Evolutionary conservation across 768 basidiomycete species (phyloP), one percentile per base, ranked within the genome.

Genomic region (Suillus luteus): DNA sequence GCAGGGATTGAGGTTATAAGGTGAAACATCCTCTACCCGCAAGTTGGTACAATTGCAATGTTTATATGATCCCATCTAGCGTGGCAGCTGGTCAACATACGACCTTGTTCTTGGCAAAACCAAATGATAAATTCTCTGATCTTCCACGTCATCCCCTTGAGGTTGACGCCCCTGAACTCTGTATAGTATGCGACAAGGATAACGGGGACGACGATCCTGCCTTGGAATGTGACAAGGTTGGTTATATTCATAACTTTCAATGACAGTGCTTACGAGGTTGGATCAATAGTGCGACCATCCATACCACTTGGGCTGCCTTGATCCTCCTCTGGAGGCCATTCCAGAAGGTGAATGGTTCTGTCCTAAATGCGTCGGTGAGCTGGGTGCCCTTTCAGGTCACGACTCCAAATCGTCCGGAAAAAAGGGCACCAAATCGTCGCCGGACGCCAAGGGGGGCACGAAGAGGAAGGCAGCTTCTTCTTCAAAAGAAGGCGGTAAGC

Each of bases 321-420:
- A 80, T 49, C 94, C 95, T 19, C 93, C 95, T 2, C 77, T 99
- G 54, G 73, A 78, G 17, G 85, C 82, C 5, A 80, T 96, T 19
- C 96, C 96, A 0, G 90, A 91, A 40, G 96, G 92, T 43, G 92
- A 95, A 77, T 95, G 95, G 94, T 94, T 94, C 81, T 96, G 95
- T 70, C 87, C 90, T 0, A 80, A 85, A 62, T 96, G 95, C 71
- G 75, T 77, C 11, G 80, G 80, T 40, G 81, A 84, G 24, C 88
- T 88, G 4, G 84, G 83, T 11, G 85, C 84, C 6, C 83, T 73
- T 33, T 66, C 69, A 48, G 67, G 27, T 65, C 51, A 60, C 22
- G 31, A 64, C 51, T 61, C 68, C 48, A 68, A 65, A 55, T 0
- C 62, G 22, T 59, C 69, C 14, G 24, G 57, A 10, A 58, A 58